Evolutionary conservation across 257 asterid genomes (phyloP), one percentile per base, ranked within the genome.

Genomic region (Solanum clarkiae): DNA sequence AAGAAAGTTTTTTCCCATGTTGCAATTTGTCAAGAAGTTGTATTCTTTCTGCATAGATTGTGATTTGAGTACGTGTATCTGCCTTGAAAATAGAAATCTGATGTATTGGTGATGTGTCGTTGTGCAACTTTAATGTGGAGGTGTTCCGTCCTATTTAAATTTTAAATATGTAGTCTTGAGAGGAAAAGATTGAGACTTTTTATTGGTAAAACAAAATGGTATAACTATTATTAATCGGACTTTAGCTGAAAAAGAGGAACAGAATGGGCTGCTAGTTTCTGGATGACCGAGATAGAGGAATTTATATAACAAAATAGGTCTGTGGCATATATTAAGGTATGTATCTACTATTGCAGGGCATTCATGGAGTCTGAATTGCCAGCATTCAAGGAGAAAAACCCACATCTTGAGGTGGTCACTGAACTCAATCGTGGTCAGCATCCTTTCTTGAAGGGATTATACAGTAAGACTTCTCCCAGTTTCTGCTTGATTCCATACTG

Each of bases 381-480:
- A 18, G 93, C 94, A 56, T 91, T 96, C 56, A 93, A 72, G 80
- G 95, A 94, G 86, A 86, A 84, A 84, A 93, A 90, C 79, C 97
- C 98, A 71, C 99, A 94, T 83, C 97, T 96, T 87, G 97, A 96
- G 91, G 98, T 96, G 80, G 90, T 95, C 45, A 86, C 95, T 26
- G 98, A 94, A 87, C 95, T 94, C 51, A 95, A 89, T 84, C 97
- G 98, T 79, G 98, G 99, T 84, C 92, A 91, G 47, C 99, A 94
- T 91, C 99, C 98, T 2, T 85, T 89, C 86, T 88, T 96, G 85
- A 93, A 94, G 91, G 99, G 99, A 84, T 86, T 94, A 72, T 95
- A 94, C 87, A 85, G 95, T 94, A 86, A 90, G 94, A 63, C 53
- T 68, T 82, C 66, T 83, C 84, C 85, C 68, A 36, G 70, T 66